Evolutionary conservation across 257 asterid species (phyloP), one percentile per base, ranked within the genome.

Genomic region (Eustoma russellianum): DNA sequence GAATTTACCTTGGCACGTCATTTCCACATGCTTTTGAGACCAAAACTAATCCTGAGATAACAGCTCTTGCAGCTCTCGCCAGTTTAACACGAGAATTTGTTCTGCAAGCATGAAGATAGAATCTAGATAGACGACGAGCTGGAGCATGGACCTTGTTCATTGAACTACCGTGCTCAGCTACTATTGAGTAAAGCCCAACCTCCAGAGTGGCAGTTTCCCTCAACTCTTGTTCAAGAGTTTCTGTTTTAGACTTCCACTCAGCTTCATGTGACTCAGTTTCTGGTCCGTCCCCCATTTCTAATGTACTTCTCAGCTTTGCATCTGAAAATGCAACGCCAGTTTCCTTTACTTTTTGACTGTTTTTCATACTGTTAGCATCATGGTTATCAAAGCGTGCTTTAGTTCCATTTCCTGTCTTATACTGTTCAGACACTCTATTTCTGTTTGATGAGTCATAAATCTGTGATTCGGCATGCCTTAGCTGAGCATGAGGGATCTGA

Each of bases 1-100:
- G 51, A 2, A 74, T 51, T 53, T 71, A 91, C 95, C 98, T 82
- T 9, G 95, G 77, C 45, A 88, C 96, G 60, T 92, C 98, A 47
- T 87, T 82, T 61, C 98, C 97, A 45, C 98, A 92, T 18, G 95
- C 86, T 76, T 79, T 92, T 49, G 96, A 80, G 70, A 92, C 95
- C 66, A 88, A 68, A 66, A 88, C 75, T 49, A 92, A 64, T 17
- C 98, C 98, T 13, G 95, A 88, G 41, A 85, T 70, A 15, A 79
- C 80, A 63, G 97, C 85, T 73, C 84, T 74, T 41, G 95, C 95
- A 13, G 86, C 83, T 64, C 92, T 74, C 46, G 95, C 88, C 52
- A 81, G 83, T 72, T 79, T 87, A 55, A 80, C 79, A 54, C 62
- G 83, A 41, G 83, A 74, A 2, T 78, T 77, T 51, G 47, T 63